These are phyloP conservation scores for Capronia epimyces DNA, from an alignment of 2,329 filamentous ascomycete species.

Conservation along the genomic window DNA sequence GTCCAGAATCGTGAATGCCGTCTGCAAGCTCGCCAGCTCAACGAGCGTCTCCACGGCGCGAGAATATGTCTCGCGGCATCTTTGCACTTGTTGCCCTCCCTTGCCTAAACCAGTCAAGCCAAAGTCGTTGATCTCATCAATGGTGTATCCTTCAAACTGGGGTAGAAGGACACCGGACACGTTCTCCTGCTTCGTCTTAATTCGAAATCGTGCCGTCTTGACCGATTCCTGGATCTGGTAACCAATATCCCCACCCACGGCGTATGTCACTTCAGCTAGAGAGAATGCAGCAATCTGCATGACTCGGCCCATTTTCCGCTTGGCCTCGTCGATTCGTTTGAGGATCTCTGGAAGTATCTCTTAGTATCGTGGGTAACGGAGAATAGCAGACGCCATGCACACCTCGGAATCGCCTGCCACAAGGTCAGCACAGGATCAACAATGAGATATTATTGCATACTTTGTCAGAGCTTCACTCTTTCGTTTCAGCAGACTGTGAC, in stretches of 20 bases:
- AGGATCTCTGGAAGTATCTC: slow-evolving; percentile 70
- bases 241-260: slow-evolving; percentile 87
- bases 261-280: slow-evolving; percentile 93
- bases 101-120: slow-evolving; percentile 92
- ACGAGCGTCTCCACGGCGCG: slow-evolving; percentile 88
- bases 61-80: slow-evolving; percentile 91
- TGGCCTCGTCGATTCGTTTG: slow-evolving; percentile 93
- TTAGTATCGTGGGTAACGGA: slow-evolving; percentile 18
- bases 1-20: slow-evolving; percentile 94
- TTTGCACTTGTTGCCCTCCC: slow-evolving; percentile 93
- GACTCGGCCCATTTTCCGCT: slow-evolving; percentile 97
- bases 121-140: slow-evolving; percentile 83
- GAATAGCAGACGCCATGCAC: slow-evolving; percentile 31
- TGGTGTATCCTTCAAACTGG: slow-evolving; percentile 80
- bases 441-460: slow-evolving; percentile 48
- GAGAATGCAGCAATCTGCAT: slow-evolving; percentile 99
- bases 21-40: slow-evolving; percentile 45
- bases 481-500: slow-evolving; percentile 90
- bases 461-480: slow-evolving; percentile 98
- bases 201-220: slow-evolving; percentile 83
- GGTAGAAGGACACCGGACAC: slow-evolving; percentile 94
- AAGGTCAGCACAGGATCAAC: slow-evolving; percentile 15
- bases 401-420: slow-evolving; percentile 77
- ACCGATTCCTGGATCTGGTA: slow-evolving; percentile 98
- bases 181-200: slow-evolving; percentile 95